Percentiles rank a stretch among this genome's conserved stretches.
Evolutionary conservation across 2,329 filamentous ascomycete genomes (phyloP).

Genomic region (Colletotrichum scovillei): DNA sequence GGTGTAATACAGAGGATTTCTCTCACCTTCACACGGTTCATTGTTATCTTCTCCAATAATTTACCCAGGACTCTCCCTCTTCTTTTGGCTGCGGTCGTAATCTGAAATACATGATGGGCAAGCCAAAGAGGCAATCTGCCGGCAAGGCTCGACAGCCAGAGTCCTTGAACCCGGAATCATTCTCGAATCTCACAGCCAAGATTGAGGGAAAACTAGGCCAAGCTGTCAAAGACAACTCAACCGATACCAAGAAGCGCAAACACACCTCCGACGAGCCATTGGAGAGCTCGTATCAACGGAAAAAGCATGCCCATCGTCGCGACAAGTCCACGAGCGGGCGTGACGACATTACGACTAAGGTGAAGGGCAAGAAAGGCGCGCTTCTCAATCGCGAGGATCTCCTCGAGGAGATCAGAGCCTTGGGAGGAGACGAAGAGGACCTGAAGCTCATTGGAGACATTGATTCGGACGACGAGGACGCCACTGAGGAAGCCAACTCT

Average conservation of each 20-base stretch:
- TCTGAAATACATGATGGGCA: slow-evolving; percentile 8
- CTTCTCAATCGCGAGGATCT: slow-evolving; percentile 51
- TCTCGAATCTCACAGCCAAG: slow-evolving; percentile 65
- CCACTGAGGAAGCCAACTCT: background rate
- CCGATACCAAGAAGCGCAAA: slow-evolving; percentile 55
- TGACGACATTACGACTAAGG: slow-evolving; percentile 40
- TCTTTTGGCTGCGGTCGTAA: background rate
- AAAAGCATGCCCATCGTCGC: slow-evolving; percentile 17
- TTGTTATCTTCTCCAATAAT: background rate
- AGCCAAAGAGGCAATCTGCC: slow-evolving; percentile 14
- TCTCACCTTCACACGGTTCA: background rate
- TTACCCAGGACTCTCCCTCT: background rate
- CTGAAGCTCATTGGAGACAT: slow-evolving; percentile 68
- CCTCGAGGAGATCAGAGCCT: slow-evolving; percentile 71
- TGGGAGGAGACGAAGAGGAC: slow-evolving; percentile 75
- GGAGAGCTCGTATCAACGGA: slow-evolving; percentile 12
- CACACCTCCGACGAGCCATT: slow-evolving; percentile 5
- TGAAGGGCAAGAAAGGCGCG: background rate
- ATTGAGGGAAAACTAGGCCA: slow-evolving; percentile 64
- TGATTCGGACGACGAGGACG: slow-evolving; percentile 52
- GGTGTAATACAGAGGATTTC: background rate
- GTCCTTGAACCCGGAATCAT: slow-evolving; percentile 60
- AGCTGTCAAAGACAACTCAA: slow-evolving; percentile 54
- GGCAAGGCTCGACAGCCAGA: slow-evolving; percentile 2
- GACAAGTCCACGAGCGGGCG: slow-evolving; percentile 16